Conservation (phyloP, 2,329 filamentous ascomycete genomes). For the Ascochyta clinopodiicola region DNA sequence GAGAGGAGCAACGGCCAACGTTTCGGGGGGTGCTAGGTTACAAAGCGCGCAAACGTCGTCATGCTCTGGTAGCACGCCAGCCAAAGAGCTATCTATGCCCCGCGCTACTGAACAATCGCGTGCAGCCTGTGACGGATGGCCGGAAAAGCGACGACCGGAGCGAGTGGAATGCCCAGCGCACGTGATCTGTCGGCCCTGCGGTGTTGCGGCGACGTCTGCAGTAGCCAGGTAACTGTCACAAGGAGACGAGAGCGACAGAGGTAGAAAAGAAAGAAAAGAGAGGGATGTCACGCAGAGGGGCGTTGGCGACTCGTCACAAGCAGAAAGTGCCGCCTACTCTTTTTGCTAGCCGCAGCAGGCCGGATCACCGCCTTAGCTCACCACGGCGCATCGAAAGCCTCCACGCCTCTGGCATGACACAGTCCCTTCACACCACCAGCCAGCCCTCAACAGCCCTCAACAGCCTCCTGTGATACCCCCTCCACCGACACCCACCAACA, state of each 20-base stretch:
- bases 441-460: conserved; percentile 1
- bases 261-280: background rate
- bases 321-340: conserved; percentile 16
- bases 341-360: conserved; percentile 16
- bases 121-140: conserved; percentile 16
- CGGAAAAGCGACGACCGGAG: conserved; percentile 8
- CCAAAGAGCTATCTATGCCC: conserved; percentile 18
- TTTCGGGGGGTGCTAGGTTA: conserved; percentile 8
- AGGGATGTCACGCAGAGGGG: conserved; percentile 3
- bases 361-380: conserved; percentile 12
- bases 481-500: background rate
- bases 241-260: background rate
- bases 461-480: conserved; percentile 12
- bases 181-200: conserved; percentile 1
- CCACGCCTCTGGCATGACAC: conserved; percentile 12
- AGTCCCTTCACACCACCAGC: conserved; percentile 11
- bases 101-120: conserved; percentile 19
- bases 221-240: conserved; percentile 1
- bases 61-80: conserved; percentile 19
- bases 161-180: background rate
- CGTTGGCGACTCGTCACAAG: conserved; percentile 5
- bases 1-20: conserved; percentile 1
- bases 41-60: conserved; percentile 24
- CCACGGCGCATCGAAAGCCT: conserved; percentile 12
- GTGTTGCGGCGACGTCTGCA: conserved; percentile 1